Percentiles rank a stretch among this genome's conserved stretches.
Evolutionary conservation across 805 yeast species (phyloP).

Genomic region (Nakazawaea ishiwadae): DNA sequence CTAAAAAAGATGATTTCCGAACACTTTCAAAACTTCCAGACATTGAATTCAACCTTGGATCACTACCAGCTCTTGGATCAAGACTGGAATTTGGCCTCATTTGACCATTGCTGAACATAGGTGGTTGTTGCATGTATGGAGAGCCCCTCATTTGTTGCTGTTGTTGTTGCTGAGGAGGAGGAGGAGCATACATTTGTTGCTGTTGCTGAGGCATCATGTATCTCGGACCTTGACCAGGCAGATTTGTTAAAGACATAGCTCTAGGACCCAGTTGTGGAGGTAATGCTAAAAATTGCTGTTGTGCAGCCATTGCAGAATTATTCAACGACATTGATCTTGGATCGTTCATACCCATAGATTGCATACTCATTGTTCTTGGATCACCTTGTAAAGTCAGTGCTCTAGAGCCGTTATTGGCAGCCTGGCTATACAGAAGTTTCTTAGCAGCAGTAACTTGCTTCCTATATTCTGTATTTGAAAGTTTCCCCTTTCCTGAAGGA

Average conservation of each 20-base stretch:
- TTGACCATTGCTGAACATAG: no score
- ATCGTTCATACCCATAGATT: slow-evolving; percentile 22
- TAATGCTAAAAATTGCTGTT: slow-evolving; percentile 5
- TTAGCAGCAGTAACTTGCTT: slow-evolving; percentile 65
- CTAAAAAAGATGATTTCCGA: neutral
- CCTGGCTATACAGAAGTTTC: slow-evolving; percentile 43
- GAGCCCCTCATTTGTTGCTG: slow-evolving; percentile 11
- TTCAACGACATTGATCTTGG: slow-evolving; percentile 43
- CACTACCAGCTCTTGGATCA: no score
- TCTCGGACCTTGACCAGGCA: slow-evolving; percentile 11
- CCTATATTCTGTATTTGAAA: slow-evolving; percentile 58
- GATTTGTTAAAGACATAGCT: slow-evolving; percentile 26
- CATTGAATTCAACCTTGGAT: neutral
- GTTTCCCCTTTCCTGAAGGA: slow-evolving; percentile 13
- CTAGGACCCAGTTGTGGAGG: slow-evolving; percentile 19
- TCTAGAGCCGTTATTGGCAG: slow-evolving; percentile 9
- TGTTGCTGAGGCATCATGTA: slow-evolving; percentile 9
- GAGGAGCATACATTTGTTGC: slow-evolving; percentile 9
- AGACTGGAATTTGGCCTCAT: no score
- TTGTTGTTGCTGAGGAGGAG: slow-evolving; percentile 10
- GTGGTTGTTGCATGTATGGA: slow-evolving; percentile 10
- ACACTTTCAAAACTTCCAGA: slow-evolving; percentile 5
- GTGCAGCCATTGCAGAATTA: slow-evolving; percentile 12
- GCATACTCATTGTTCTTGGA: slow-evolving; percentile 25
- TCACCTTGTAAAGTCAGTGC: slow-evolving; percentile 19